phyloP scores from a whole-genome alignment of 768 basidiomycete species.

The Rhodotorula sphaerocarpa region DNA sequence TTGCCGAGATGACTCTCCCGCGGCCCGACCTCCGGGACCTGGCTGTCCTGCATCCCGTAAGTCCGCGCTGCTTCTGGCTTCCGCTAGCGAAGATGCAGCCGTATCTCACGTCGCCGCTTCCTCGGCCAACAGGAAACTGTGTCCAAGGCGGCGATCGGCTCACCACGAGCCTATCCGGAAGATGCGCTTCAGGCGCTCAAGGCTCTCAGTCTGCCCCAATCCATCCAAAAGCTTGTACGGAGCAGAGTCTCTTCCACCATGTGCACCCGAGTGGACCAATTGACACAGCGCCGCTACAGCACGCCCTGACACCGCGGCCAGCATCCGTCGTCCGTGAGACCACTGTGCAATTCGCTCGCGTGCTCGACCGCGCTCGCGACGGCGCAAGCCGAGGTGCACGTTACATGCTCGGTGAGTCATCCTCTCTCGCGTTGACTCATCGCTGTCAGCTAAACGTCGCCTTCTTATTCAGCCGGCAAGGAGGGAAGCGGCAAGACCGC shows the following conservation, averaged over 20 bases:
- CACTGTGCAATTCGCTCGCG: conserved; percentile 4
- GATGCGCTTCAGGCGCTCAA: conserved; percentile 21
- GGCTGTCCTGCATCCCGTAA: conserved; percentile 19
- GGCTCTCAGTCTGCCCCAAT: conserved; percentile 7
- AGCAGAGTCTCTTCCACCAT: no score
- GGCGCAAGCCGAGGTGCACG: conserved; percentile 13
- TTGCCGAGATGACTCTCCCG: conserved; percentile 22
- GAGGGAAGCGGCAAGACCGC: conserved; percentile 27
- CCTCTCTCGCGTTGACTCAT: no score
- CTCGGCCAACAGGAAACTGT: conserved; percentile 14
- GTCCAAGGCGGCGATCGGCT: conserved; percentile 4
- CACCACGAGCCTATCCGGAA: conserved; percentile 15
- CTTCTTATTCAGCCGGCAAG: conserved; percentile 24
- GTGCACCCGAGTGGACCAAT: no score
- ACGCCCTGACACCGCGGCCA: conserved; percentile 11
- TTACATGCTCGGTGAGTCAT: conserved; percentile 13
- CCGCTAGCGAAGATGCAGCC: background rate
- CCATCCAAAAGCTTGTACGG: background rate
- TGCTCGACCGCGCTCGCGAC: conserved; percentile 16
- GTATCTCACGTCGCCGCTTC: background rate
- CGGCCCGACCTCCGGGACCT: conserved; percentile 9
- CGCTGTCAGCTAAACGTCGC: no score
- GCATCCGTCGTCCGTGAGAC: conserved; percentile 20
- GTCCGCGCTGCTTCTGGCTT: background rate
- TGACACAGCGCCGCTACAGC: background rate